A percentile compares a stretch with the other conserved stretches of the same genome.
Evolutionary conservation across 2,329 filamentous ascomycete species (phyloP).

Genomic region (Immersiporthe knoxdaviesiana): DNA sequence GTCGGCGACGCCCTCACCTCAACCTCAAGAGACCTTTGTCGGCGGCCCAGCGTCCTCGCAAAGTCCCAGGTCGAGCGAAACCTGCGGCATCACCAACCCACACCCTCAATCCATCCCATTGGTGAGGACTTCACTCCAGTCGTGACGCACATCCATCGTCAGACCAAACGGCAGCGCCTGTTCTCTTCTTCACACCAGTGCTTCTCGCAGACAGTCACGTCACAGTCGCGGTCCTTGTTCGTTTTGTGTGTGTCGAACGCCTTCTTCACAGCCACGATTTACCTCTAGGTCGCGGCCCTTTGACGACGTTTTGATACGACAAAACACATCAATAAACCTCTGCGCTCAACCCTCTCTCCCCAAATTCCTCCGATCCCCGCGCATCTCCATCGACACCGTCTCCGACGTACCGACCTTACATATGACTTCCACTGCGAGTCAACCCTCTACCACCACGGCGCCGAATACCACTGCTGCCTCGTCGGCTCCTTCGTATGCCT

Average conservation of each 20-base stretch:
- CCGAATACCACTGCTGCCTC: constrained; percentile 59
- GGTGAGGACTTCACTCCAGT: constrained; percentile 4
- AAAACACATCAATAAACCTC: constrained; percentile 9
- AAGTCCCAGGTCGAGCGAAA: not conserved
- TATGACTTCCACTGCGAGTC: constrained; percentile 66
- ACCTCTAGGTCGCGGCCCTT: constrained; percentile 22
- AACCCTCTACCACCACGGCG: constrained; percentile 60
- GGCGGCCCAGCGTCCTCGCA: constrained; percentile 3
- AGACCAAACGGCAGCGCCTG: constrained; percentile 14
- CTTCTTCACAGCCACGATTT: constrained; percentile 11
- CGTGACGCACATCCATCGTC: constrained; percentile 10
- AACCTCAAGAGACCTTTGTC: not conserved
- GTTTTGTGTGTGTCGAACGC: constrained; percentile 7
- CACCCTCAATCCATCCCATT: not conserved
- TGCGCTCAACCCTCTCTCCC: not conserved
- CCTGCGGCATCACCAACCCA: not conserved
- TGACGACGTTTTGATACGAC: constrained; percentile 5
- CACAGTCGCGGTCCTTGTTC: constrained; percentile 4
- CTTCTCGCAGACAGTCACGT: not conserved
- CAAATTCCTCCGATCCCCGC: constrained; percentile 14
- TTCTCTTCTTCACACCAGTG: constrained; percentile 12
- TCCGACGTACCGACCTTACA: constrained; percentile 39
- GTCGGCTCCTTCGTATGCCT: constrained; percentile 65
- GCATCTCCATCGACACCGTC: constrained; percentile 25
- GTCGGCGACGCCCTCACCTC: constrained; percentile 1